Percentiles rank a stretch among this genome's conserved stretches.
phyloP scores from a whole-genome alignment of 108 stramenopile genomes.

The Hondaea fermentalgiana region DNA sequence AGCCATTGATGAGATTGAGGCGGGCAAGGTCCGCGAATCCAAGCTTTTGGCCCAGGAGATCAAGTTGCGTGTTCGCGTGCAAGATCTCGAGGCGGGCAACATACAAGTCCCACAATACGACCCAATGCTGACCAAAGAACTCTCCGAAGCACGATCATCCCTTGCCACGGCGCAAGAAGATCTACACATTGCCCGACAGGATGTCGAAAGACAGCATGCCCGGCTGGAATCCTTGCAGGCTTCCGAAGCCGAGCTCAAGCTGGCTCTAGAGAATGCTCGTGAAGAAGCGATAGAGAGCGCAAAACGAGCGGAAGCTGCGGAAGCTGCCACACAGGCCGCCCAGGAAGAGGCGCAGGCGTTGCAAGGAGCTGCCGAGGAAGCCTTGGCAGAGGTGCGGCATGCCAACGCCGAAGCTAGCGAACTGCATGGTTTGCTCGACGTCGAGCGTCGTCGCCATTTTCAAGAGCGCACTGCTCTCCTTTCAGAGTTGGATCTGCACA shows the following conservation, averaged over 20 bases:
- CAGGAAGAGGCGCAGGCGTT: neutral
- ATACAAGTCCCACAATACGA: neutral
- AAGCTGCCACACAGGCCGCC: neutral
- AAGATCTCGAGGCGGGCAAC: neutral
- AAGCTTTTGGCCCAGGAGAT: neutral
- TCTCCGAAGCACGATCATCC: neutral
- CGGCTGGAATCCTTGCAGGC: neutral
- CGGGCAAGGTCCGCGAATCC: neutral
- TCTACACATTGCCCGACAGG: neutral
- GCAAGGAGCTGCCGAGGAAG: neutral
- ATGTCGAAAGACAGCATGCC: neutral
- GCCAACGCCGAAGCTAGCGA: neutral
- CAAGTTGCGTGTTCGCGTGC: neutral
- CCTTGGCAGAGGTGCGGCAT: neutral
- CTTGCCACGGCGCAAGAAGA: neutral
- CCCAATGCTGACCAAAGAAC: neutral
- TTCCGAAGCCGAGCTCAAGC: neutral
- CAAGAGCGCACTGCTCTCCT: neutral
- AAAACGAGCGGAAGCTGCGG: neutral
- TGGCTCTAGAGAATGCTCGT: neutral
- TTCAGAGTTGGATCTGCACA: neutral
- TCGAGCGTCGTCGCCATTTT: neutral
- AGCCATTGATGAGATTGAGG: neutral
- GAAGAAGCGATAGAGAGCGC: neutral
- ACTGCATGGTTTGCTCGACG: neutral